Percentiles rank a stretch among this genome's conserved stretches.
Conservation (phyloP, 2,329 filamentous ascomycete species). For the Sporothrix luriei region DNA sequence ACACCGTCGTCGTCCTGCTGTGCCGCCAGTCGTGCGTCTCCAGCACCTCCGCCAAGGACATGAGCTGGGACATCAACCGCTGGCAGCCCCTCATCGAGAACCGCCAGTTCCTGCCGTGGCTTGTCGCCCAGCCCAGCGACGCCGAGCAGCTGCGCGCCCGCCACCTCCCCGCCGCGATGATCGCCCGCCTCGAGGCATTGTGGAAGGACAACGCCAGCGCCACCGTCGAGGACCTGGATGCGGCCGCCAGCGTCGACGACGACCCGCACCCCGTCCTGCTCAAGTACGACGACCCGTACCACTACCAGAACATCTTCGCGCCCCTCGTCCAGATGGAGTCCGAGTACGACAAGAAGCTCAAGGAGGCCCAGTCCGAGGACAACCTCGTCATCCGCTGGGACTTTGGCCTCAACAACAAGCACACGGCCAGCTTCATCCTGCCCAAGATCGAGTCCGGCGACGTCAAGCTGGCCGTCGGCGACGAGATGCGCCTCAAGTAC, state of each 20-base stretch:
- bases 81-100: slow-evolving; percentile 99
- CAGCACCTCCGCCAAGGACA: slow-evolving; percentile 94
- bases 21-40: slow-evolving; percentile 96
- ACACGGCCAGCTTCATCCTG: slow-evolving; percentile 90
- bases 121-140: slow-evolving; percentile 85
- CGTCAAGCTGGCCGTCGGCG: slow-evolving; percentile 95
- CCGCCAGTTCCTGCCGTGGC: slow-evolving; percentile 90
- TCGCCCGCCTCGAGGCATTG: slow-evolving; percentile 94
- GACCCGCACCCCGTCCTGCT: slow-evolving; percentile 90
- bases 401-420: slow-evolving; percentile 94
- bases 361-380: slow-evolving; percentile 97
- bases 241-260: slow-evolving; percentile 87
- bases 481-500: slow-evolving; percentile 97
- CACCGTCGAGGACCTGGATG: slow-evolving; percentile 88
- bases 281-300: slow-evolving; percentile 94
- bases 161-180: slow-evolving; percentile 90
- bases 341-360: slow-evolving; percentile 97
- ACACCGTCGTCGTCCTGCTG: slow-evolving; percentile 94
- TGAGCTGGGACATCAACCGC: slow-evolving; percentile 98
- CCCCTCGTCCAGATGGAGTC: slow-evolving; percentile 98
- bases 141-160: slow-evolving; percentile 94
- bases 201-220: slow-evolving; percentile 95
- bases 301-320: slow-evolving; percentile 98
- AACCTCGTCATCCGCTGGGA: slow-evolving; percentile 94
- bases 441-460: slow-evolving; percentile 97